phyloP scores from a whole-genome alignment of 768 basidiomycete genomes.

The Panaeolus cyanescens region DNA sequence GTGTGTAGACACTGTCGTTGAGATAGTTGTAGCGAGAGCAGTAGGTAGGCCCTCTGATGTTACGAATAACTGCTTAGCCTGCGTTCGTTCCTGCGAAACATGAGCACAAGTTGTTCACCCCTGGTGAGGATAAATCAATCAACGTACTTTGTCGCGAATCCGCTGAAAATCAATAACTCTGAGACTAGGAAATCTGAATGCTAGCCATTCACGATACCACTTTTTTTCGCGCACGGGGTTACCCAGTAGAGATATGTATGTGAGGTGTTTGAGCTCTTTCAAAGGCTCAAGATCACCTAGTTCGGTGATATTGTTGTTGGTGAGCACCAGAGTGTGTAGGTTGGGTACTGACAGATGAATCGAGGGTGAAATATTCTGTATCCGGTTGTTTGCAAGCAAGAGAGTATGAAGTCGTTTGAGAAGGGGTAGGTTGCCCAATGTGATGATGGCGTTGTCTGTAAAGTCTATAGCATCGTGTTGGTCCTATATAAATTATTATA shows the following conservation, averaged over 20 bases:
- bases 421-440: slow-evolving; percentile 83
- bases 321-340: slow-evolving; percentile 79
- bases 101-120: background rate
- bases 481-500: slow-evolving; percentile 52
- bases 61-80: slow-evolving; percentile 74
- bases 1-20: slow-evolving; percentile 69
- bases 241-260: slow-evolving; percentile 76
- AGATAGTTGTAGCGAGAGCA: slow-evolving; percentile 76
- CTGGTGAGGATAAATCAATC: slow-evolving; percentile 33
- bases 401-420: slow-evolving; percentile 84
- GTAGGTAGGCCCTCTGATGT: slow-evolving; percentile 81
- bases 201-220: slow-evolving; percentile 97
- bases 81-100: slow-evolving; percentile 68
- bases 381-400: slow-evolving; percentile 88
- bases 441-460: slow-evolving; percentile 86
- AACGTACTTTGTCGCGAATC: slow-evolving; percentile 89
- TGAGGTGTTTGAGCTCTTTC: slow-evolving; percentile 72
- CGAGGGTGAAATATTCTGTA: slow-evolving; percentile 80
- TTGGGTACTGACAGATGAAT: slow-evolving; percentile 85
- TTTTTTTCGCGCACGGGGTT: slow-evolving; percentile 90
- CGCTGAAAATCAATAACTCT: slow-evolving; percentile 95
- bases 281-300: slow-evolving; percentile 86
- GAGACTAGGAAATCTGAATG: slow-evolving; percentile 82
- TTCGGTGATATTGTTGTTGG: slow-evolving; percentile 79
- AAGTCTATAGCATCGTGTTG: slow-evolving; percentile 94